These are phyloP conservation scores for Leccinum variicolor DNA, from an alignment of 768 basidiomycete genomes.

Conservation along the genomic window DNA sequence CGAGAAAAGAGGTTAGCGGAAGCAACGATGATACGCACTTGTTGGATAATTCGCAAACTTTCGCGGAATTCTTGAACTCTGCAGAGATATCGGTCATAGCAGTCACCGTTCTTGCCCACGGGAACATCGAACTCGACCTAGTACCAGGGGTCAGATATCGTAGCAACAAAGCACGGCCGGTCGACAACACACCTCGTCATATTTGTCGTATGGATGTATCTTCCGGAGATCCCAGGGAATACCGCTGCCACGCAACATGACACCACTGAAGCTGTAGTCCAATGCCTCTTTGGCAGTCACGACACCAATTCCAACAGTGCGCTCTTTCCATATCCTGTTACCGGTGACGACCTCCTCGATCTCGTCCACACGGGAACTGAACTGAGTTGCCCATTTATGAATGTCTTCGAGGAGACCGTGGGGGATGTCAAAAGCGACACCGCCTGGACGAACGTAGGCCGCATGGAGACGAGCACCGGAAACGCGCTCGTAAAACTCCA, in stretches of 20 bases:
- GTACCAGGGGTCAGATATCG: neutral
- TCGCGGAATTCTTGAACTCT: conserved; percentile 99
- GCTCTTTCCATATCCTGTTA: conserved; percentile 97
- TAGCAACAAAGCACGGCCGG: neutral
- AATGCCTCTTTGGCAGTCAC: conserved; percentile 92
- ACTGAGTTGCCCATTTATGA: conserved; percentile 97
- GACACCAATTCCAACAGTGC: conserved; percentile 85
- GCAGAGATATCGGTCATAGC: conserved; percentile 96
- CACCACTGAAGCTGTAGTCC: conserved; percentile 92
- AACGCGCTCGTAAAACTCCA: conserved; percentile 99
- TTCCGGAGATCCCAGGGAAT: conserved; percentile 94
- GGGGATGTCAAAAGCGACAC: conserved; percentile 96
- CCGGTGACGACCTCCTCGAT: conserved; percentile 97
- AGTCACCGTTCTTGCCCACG: conserved; percentile 96
- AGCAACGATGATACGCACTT: conserved; percentile 37
- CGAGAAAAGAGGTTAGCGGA: neutral
- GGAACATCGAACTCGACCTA: conserved; percentile 97
- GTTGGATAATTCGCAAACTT: conserved; percentile 82
- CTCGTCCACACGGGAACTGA: conserved; percentile 86
- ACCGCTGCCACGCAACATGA: conserved; percentile 94
- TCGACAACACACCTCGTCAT: conserved; percentile 67
- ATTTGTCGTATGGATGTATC: conserved; percentile 92
- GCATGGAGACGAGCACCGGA: conserved; percentile 96
- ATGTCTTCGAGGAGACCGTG: conserved; percentile 99
- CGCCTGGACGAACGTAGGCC: conserved; percentile 97